Conservation (phyloP, 176 grass and related monocot genomes). For the Poa annua region DNA sequence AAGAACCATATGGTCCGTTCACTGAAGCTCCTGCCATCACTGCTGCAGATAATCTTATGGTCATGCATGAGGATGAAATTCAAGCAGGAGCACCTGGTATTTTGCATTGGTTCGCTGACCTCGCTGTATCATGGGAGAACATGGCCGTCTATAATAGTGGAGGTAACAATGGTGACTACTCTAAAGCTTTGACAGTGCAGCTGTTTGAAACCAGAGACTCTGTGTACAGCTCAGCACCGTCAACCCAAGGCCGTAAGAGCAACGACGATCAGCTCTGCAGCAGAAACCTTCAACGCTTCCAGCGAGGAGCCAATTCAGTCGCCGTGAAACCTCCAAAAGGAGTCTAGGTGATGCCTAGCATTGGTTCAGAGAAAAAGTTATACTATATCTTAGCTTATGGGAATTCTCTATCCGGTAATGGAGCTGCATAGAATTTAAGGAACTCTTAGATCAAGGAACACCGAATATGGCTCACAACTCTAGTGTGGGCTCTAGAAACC, state of each 20-base stretch:
- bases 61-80: slow-evolving; percentile 44
- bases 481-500: slow-evolving; percentile 50
- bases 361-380: slow-evolving; percentile 34
- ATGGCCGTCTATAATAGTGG: slow-evolving; percentile 1
- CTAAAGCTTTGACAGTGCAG: slow-evolving; percentile 60
- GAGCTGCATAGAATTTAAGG: slow-evolving; percentile 37
- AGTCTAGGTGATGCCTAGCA: not conserved
- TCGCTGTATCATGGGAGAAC: slow-evolving; percentile 45
- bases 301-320: slow-evolving; percentile 47
- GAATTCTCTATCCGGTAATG: slow-evolving; percentile 29
- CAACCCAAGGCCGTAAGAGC: slow-evolving; percentile 31
- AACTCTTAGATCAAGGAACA: slow-evolving; percentile 17
- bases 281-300: slow-evolving; percentile 30
- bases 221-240: slow-evolving; percentile 10
- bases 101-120: slow-evolving; percentile 67
- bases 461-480: slow-evolving; percentile 43
- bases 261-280: slow-evolving; percentile 31
- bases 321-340: slow-evolving; percentile 50
- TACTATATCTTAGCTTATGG: slow-evolving; percentile 37
- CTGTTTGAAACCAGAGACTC: slow-evolving; percentile 52
- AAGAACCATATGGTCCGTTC: slow-evolving; percentile 41
- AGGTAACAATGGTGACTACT: slow-evolving; percentile 48
- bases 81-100: slow-evolving; percentile 35
- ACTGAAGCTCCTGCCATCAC: slow-evolving; percentile 40
- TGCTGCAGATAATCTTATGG: slow-evolving; percentile 59